Evolutionary conservation across 345 rosid species (phyloP), one percentile per base, ranked within the genome.

Genomic region (Camelina laxa): DNA sequence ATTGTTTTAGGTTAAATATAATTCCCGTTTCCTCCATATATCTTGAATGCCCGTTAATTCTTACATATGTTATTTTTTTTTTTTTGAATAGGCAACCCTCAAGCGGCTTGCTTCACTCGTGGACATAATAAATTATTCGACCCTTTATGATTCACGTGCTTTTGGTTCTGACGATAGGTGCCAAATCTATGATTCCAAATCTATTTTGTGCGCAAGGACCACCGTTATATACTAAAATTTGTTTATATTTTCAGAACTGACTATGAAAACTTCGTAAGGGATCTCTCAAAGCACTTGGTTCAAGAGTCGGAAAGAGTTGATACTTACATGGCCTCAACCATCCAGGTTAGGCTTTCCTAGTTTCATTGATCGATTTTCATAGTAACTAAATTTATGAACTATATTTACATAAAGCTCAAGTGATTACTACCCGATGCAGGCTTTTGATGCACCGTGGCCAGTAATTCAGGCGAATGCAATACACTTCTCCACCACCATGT

Each of bases 391-490:
- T 12, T 58, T 15, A 48, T 38, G 9, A 64, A 70, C 20, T 36
- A 42, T 22, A 20, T 75, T 31, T 15, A 30, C 10, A 21, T 0
- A 9, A 50, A 9, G 47, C 21, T 75, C 33, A 76, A 44, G 66
- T 42, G 65, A 70, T n/a, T 47, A 31, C 47, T 58, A 47, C 39
- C 35, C 21, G 53, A 38, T 80, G 83, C 93, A 94, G 96, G 96
- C 92, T 66, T 90, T 89, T 72, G 98, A 94, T 75, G 95, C 98
- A 36, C 88, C 92, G 15, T 91, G 95, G 97, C 88, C 98, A 12
- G 81, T 86, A 65, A 85, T 94, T 77, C 97, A 94, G 80, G 98
- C 97, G 19, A 94, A 94, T 80, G 98, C 98, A 21, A 84, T 94
- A 65, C 86, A 91, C 82, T 83, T 94, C 65, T 86, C 92, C 68